Evolutionary conservation across 352 stramenopile species (phyloP).

Genomic region (Pythium sp.): DNA sequence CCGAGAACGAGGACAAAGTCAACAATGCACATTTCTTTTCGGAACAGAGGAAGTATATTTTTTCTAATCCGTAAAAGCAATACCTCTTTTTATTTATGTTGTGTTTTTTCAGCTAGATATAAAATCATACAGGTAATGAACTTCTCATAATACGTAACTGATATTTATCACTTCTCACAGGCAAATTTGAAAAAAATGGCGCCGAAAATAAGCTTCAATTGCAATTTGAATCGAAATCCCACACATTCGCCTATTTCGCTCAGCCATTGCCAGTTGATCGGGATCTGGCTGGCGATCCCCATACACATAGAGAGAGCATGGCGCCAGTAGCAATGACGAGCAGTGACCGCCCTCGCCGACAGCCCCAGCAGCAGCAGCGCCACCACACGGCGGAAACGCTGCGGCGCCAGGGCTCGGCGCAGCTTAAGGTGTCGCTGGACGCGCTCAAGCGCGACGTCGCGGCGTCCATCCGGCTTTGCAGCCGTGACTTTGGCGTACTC

Average conservation of each 20-base stretch:
- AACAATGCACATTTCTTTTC: too few relatives aligned
- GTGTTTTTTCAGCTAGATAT: too few relatives aligned
- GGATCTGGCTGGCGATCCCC: neutral
- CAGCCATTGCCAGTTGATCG: neutral
- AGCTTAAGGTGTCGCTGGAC: conserved; percentile 39
- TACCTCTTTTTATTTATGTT: too few relatives aligned
- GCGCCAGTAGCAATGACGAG: neutral
- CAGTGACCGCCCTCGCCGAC: neutral
- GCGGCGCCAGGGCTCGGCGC: conserved; percentile 22
- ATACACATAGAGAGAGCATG: neutral
- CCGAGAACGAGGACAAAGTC: too few relatives aligned
- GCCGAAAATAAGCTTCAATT: conserved; percentile 5
- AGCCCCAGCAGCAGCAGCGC: neutral
- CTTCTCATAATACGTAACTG: neutral
- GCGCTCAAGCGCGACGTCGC: conserved; percentile 64
- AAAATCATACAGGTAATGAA: too few relatives aligned
- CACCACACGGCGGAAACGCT: conserved; percentile 7
- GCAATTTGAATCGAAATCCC: neutral
- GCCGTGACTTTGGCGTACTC: conserved; percentile 67
- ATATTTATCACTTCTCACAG: conserved; percentile 1
- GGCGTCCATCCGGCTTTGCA: conserved; percentile 64
- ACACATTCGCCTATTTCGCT: neutral
- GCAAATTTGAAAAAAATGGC: conserved; percentile 6
- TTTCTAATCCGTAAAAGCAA: too few relatives aligned
- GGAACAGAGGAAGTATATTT: too few relatives aligned